Base-by-base conservation (phyloP, 306 rosid genomes). In the Gleditsia sinensis region DNA sequence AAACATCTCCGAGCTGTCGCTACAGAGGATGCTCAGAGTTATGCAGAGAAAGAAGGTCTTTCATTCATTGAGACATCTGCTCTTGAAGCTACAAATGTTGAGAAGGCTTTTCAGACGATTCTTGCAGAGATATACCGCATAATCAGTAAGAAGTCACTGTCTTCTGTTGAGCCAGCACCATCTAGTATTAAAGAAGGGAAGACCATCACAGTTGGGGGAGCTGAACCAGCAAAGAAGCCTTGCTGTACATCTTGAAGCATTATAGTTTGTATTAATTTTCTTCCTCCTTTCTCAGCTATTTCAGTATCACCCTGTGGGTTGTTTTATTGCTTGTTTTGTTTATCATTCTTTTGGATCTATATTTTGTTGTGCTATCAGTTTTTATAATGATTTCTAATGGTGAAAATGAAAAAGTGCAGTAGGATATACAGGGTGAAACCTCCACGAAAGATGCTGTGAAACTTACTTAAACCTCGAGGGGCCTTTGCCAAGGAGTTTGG, bases 11-110 rank as follows among this genome's bases (percentile, higher is more conserved):
- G 93, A 34, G 98, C 89, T 0, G 94, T 91, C 51, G 96, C 94
- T 39, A 89, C 96, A 0, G 98, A 94, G 83, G 98, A 94, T 16
- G 94, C 96, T 6, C 97, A 90, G 78, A 75, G 85, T 62, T 94
- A 91, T 56, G 92, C 98, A 0, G 96, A 94, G 80, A 91, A 82
- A 68, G 98, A 94, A 75, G 93, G 89, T 16, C 94, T 94, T 16
- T 91, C 98, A 0, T 91, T 94, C 85, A 88, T 94, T 0, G 98
- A 94, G 84, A 94, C 98, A 0, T 94, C 98, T 57, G 98, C 98
- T 43, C 93, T 94, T 1, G 96, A 94, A 75, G 85, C 96, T 1
- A 85, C 88, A 0, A 94, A 94, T 19, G 98, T 91, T 0, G 97
- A 94, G 86, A 91, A 89, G 86, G 88, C 97, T 14, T 94, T 91